Conservation (phyloP, 176 grass and related monocot genomes). For the Chloris gayana region DNA sequence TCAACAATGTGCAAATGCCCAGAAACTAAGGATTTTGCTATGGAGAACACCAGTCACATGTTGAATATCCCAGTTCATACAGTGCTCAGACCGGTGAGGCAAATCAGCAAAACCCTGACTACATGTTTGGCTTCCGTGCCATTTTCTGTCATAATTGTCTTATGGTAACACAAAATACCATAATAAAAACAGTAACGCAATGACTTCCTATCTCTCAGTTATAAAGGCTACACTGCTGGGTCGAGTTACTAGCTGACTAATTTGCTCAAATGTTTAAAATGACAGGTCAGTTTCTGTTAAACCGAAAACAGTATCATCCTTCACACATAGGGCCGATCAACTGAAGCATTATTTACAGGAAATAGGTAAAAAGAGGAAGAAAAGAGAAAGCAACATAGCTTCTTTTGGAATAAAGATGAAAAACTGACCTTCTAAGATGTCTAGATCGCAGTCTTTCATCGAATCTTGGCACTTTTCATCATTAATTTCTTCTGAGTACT, state of each 20-base stretch:
- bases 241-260: background rate
- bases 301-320: conserved; percentile 12
- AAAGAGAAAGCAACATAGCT: background rate
- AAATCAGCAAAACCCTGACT: conserved; percentile 9
- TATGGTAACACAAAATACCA: conserved; percentile 16
- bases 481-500: conserved; percentile 50
- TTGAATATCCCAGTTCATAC: conserved; percentile 19
- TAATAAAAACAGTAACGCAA: background rate
- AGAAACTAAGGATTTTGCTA: background rate
- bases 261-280: background rate
- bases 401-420: background rate
- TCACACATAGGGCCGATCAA: background rate
- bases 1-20: background rate
- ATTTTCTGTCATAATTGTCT: conserved; percentile 7
- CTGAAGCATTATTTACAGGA: background rate
- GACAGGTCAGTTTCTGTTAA: background rate
- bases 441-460: conserved; percentile 44
- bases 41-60: background rate
- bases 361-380: background rate
- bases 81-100: no score
- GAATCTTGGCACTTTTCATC: conserved; percentile 52
- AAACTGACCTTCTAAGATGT: conserved; percentile 79
- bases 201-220: background rate
- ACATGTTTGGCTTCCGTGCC: background rate
- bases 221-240: background rate